Conservation (phyloP, 805 yeast species). For the Alloascoidea hylecoeti region DNA sequence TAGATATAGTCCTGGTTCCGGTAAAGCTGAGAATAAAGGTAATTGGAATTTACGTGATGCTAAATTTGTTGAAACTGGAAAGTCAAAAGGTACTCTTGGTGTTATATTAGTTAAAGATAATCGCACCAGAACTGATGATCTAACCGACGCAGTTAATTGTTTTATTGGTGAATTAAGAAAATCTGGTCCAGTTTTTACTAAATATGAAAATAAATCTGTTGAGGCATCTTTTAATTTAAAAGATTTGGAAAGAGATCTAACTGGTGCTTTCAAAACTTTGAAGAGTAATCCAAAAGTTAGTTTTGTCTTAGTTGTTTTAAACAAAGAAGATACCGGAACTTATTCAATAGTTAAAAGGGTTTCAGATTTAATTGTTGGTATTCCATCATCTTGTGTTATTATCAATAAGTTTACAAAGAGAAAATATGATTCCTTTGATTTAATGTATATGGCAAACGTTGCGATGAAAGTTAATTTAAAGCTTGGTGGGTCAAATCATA, state of each 20-base stretch:
- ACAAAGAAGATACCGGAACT: conserved; percentile 11
- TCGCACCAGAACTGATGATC: not conserved
- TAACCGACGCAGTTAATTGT: not conserved
- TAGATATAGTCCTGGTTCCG: conserved; percentile 8
- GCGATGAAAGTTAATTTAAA: conserved; percentile 18
- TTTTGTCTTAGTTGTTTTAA: conserved; percentile 13
- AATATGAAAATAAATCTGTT: conserved; percentile 6
- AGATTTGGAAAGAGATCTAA: conserved; percentile 3
- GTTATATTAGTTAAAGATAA: conserved; percentile 4
- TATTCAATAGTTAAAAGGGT: conserved; percentile 15
- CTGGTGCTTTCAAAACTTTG: conserved; percentile 7
- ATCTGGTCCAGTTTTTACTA: conserved; percentile 3
- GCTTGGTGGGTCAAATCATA: conserved; percentile 17
- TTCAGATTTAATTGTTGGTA: conserved; percentile 15
- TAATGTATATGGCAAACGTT: conserved; percentile 17
- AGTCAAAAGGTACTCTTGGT: conserved; percentile 7
- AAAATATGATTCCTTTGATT: conserved; percentile 12
- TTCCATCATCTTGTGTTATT: conserved; percentile 16
- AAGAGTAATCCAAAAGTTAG: conserved; percentile 8
- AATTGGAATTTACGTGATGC: conserved; percentile 10
- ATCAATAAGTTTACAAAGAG: conserved; percentile 14
- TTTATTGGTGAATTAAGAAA: conserved; percentile 2
- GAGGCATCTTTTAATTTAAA: conserved; percentile 3
- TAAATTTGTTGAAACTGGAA: conserved; percentile 5
- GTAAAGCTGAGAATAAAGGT: conserved; percentile 7